Percentiles rank a stretch among this genome's conserved stretches.
phyloP scores from a whole-genome alignment of 441 rosid genomes.

The Pelargonium cotyledonis region DNA sequence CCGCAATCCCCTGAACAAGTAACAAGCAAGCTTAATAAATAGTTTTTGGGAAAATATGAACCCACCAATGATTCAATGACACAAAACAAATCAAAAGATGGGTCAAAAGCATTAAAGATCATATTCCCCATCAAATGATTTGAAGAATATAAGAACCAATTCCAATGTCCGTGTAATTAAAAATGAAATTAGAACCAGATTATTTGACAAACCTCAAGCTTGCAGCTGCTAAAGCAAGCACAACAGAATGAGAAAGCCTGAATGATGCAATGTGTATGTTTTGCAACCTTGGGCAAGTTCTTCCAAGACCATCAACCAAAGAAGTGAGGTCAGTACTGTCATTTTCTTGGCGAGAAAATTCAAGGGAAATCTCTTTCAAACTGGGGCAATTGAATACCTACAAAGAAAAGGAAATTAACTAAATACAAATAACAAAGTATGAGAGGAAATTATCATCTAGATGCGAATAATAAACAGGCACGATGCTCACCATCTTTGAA shows the following conservation, averaged over 20 bases:
- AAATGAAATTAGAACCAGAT: neutral
- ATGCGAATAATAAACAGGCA: neutral
- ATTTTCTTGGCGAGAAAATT: constrained; percentile 67
- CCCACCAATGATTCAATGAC: neutral
- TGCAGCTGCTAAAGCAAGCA: constrained; percentile 74
- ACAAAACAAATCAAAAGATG: constrained; percentile 1
- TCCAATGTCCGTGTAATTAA: neutral
- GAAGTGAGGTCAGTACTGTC: constrained; percentile 64
- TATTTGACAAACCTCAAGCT: constrained; percentile 62
- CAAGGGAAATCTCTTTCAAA: constrained; percentile 71
- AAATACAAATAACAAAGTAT: neutral
- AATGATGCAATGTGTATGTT: constrained; percentile 78
- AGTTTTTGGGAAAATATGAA: neutral
- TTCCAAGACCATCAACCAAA: constrained; percentile 67
- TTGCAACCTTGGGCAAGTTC: constrained; percentile 60
- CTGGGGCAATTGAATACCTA: constrained; percentile 79
- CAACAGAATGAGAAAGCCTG: constrained; percentile 67
- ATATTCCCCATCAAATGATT: neutral
- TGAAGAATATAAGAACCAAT: neutral
- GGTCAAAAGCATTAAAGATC: neutral
- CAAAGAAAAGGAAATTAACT: constrained; percentile 6
- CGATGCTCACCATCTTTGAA: constrained; percentile 60
- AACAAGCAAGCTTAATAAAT: constrained; percentile 17
- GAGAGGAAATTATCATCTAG: neutral
- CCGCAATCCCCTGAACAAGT: constrained; percentile 53